Evolutionary conservation across 352 stramenopile genomes (phyloP), one percentile per base, ranked within the genome.

Genomic region (Thraustochytrium sp.): DNA sequence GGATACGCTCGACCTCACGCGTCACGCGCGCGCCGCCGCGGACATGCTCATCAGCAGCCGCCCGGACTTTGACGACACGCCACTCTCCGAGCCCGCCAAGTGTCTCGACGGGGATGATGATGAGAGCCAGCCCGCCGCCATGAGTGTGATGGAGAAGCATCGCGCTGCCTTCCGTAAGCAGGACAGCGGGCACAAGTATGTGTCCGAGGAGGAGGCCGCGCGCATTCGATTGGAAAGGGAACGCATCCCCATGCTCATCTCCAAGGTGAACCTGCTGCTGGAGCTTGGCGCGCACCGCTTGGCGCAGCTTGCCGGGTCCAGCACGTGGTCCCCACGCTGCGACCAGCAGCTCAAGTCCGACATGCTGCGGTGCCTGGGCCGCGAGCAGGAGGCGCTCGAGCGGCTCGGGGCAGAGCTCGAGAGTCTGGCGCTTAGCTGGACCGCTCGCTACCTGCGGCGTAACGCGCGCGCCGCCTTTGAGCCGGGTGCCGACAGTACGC

Each of bases 351-450:
- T 82, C 53, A 83, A 90, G 0, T 90, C 93, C 44, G 86, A 64
- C 2, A 89, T 92, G 49, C 64, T 89, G 5, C 54, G 68, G 36
- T 85, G 86, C 85, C 87, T 64, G 8, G 89, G 90, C 42, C 88
- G 76, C 13, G 94, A 72, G 65, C 93, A 94, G 46, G 59, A 0
- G 9, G 59, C 3, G 11, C 42, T 72, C 26, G 59, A 72, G 18
- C 9, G 8, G 11, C 34, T 72, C 21, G 59, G 36, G 9, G 36
- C 42, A 1, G 59, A 72, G 0, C 59, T 72, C 1, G 59, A 72
- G 26, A 31, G 46, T 11, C 59, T 42, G 2, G 34, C 59, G 8
- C 16, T 72, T 26, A 44, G 26, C 8, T 72, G 59, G 59, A 72
- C 46, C 26, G 51, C 42, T 16, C 59, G 16, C 0, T 72, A 72